Evolutionary conservation across 2,329 filamentous ascomycete species (phyloP).

Genomic region (Claviceps arundinis): DNA sequence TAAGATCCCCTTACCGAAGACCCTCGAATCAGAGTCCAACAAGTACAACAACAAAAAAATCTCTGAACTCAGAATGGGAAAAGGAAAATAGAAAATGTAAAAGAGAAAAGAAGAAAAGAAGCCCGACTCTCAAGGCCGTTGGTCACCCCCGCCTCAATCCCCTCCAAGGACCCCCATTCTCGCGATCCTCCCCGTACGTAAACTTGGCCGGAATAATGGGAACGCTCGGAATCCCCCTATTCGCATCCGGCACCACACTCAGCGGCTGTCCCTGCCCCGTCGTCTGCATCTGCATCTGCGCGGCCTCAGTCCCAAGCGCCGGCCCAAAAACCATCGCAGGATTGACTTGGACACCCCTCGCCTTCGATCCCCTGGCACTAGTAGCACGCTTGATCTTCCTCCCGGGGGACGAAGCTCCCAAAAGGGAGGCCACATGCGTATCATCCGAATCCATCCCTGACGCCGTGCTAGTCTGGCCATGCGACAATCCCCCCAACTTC

Average conservation of each 20-base stretch:
- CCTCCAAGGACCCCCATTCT: slow-evolving; percentile 20
- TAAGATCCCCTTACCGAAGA: too few relatives aligned
- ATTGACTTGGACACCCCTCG: background rate
- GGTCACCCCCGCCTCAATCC: slow-evolving; percentile 11
- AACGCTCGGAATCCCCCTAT: slow-evolving; percentile 32
- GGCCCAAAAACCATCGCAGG: background rate
- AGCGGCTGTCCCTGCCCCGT: slow-evolving; percentile 14
- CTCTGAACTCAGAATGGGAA: background rate
- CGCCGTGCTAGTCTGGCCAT: background rate
- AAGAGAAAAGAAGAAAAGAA: background rate
- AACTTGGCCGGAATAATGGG: slow-evolving; percentile 32
- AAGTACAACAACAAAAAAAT: too few relatives aligned
- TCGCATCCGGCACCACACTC: slow-evolving; percentile 30
- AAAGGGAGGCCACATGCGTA: background rate
- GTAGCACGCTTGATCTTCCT: slow-evolving; percentile 3
- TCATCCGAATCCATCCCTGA: background rate
- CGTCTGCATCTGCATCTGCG: too few relatives aligned
- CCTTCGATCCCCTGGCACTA: slow-evolving; percentile 3
- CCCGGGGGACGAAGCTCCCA: background rate
- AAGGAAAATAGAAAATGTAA: background rate
- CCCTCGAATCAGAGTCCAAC: too few relatives aligned
- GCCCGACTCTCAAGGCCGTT: too few relatives aligned
- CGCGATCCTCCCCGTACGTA: slow-evolving; percentile 20
- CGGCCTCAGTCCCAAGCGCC: background rate
- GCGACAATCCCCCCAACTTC: slow-evolving; percentile 5